Conservation (phyloP, 2,329 filamentous ascomycete genomes). For the Dothiorella sarmentorum region DNA sequence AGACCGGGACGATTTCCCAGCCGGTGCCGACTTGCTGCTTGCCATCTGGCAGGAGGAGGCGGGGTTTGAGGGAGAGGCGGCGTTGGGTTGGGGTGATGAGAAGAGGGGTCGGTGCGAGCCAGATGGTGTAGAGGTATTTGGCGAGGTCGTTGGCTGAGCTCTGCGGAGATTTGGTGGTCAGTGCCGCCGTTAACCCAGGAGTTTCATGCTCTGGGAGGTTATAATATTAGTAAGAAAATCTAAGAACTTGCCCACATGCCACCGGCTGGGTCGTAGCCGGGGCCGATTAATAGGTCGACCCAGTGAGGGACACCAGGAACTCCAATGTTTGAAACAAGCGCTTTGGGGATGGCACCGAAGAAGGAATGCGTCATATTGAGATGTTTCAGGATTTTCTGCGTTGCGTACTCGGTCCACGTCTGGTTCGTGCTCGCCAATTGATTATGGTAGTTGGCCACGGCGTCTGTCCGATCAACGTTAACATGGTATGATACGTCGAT, state of each 20-base stretch:
- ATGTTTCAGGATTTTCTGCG: conserved; percentile 24
- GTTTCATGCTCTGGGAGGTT: too few species aligned
- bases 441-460: conserved; percentile 28
- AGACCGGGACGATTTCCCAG: conserved; percentile 29
- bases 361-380: conserved; percentile 31
- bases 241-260: conserved; percentile 29
- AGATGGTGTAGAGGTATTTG: conserved; percentile 27
- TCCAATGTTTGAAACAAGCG: conserved; percentile 23
- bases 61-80: conserved; percentile 27
- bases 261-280: conserved; percentile 31
- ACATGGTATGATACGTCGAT: neutral
- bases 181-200: too few species aligned
- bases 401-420: conserved; percentile 26
- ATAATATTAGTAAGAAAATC: too few species aligned
- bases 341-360: conserved; percentile 25
- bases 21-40: conserved; percentile 29
- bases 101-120: conserved; percentile 24
- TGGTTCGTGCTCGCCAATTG: conserved; percentile 21
- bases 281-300: conserved; percentile 28
- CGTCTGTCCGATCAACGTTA: conserved; percentile 19
- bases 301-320: conserved; percentile 29
- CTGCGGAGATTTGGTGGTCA: neutral
- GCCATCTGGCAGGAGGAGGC: conserved; percentile 26
- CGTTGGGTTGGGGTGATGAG: conserved; percentile 29
- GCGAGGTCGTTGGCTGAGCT: conserved; percentile 31